Percentiles rank a stretch among this genome's conserved stretches.
phyloP scores from a whole-genome alignment of 257 asterid genomes.

The Ehretia macrophylla region DNA sequence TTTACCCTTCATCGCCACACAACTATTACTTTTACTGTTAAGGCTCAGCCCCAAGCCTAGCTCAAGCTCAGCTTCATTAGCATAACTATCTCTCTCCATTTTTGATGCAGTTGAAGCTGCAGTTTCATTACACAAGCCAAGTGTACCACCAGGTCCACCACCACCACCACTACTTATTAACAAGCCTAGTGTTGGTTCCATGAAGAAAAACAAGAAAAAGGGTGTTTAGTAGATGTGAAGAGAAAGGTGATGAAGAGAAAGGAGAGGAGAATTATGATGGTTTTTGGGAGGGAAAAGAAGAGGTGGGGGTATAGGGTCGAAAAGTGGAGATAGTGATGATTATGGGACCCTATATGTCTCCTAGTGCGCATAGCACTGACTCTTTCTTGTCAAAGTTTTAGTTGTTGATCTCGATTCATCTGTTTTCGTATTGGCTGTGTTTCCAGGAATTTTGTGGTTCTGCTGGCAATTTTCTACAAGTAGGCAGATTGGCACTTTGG shows the following conservation, averaged over 20 bases:
- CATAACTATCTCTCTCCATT: conserved; percentile 13
- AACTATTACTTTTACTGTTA: conserved; percentile 8
- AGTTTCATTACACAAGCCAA: too few relatives aligned
- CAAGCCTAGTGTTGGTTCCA: conserved; percentile 55
- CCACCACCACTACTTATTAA: not conserved
- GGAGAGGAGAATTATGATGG: not conserved
- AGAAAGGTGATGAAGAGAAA: not conserved
- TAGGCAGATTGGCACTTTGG: too few relatives aligned
- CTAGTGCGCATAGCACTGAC: conserved; percentile 51
- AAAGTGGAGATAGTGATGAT: conserved; percentile 52
- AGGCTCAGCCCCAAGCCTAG: conserved; percentile 71
- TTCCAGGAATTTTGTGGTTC: too few relatives aligned
- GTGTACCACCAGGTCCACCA: not conserved
- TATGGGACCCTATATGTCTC: conserved; percentile 67
- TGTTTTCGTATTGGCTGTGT: too few relatives aligned
- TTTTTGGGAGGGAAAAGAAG: conserved; percentile 15
- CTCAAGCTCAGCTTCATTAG: conserved; percentile 54
- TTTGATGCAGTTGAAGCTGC: not conserved
- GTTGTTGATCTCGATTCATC: too few relatives aligned
- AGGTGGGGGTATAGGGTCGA: conserved; percentile 2
- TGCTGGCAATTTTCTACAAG: too few relatives aligned
- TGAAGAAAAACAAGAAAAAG: conserved; percentile 4
- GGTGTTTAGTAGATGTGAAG: conserved; percentile 7
- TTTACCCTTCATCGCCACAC: not conserved
- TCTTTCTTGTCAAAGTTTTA: conserved; percentile 22